These are phyloP conservation scores for Streptanthus diversifolius DNA, from an alignment of 345 rosid genomes.

Conservation along the genomic window DNA sequence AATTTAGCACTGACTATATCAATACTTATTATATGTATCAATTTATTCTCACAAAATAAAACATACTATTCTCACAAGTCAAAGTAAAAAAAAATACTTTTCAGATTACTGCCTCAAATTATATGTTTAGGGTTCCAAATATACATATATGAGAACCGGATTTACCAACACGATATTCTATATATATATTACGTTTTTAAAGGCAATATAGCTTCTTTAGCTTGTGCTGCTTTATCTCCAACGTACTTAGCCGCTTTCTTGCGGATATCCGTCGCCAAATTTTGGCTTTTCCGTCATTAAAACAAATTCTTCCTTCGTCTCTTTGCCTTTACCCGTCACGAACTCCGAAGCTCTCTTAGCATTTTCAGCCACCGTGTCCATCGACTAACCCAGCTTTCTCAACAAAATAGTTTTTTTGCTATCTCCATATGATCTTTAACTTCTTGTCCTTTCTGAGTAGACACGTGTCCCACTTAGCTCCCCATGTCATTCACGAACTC, in stretches of 20 bases:
- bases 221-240: constrained; percentile 21
- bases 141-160: background rate
- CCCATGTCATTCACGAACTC: constrained; percentile 27
- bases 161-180: background rate
- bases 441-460: constrained; percentile 24
- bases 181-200: background rate
- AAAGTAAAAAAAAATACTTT: too few species aligned
- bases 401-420: constrained; percentile 22
- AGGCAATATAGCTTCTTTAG: constrained; percentile 25
- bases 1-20: background rate
- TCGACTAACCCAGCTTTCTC: constrained; percentile 30
- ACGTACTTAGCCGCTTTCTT: constrained; percentile 18
- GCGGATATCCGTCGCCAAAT: background rate
- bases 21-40: background rate
- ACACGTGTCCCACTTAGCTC: constrained; percentile 8
- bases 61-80: background rate
- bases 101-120: background rate
- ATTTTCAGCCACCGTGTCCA: constrained; percentile 22
- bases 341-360: constrained; percentile 22
- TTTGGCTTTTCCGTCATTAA: constrained; percentile 19
- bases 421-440: constrained; percentile 19
- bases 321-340: constrained; percentile 25
- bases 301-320: constrained; percentile 15
- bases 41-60: background rate
- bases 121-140: background rate